A percentile compares a stretch with the other conserved stretches of the same genome.
These are phyloP conservation scores for Botrytis medusae DNA, from an alignment of 2,329 filamentous ascomycete genomes.

Conservation along the genomic window DNA sequence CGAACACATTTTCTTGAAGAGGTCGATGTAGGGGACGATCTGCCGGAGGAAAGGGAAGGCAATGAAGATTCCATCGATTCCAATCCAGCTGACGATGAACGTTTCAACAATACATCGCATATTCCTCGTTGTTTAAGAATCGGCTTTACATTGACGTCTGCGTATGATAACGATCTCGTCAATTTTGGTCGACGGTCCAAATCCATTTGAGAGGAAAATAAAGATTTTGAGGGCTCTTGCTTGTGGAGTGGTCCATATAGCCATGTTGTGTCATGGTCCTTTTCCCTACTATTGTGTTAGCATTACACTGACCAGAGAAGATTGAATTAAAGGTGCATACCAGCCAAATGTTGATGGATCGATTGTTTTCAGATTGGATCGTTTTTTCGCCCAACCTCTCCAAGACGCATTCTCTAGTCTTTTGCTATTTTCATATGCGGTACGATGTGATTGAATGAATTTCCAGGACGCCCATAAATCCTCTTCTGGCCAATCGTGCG, in stretches of 20 bases:
- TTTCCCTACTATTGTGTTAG: constrained; percentile 65
- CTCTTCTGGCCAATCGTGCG: constrained; percentile 92
- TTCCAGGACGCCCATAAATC: constrained; percentile 98
- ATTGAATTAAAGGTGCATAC: constrained; percentile 51
- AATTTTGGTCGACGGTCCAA: constrained; percentile 45
- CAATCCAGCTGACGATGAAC: constrained; percentile 68
- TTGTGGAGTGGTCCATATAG: constrained; percentile 90
- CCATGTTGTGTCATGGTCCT: constrained; percentile 97
- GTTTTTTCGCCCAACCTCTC: constrained; percentile 94
- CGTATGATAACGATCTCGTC: constrained; percentile 1
- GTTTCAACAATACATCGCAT: constrained; percentile 91
- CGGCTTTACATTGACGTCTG: constrained; percentile 56
- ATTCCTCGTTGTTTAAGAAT: constrained; percentile 96
- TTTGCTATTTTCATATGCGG: constrained; percentile 76
- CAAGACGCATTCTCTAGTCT: constrained; percentile 94
- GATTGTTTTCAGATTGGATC: constrained; percentile 82
- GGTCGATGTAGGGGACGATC: constrained; percentile 17
- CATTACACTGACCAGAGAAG: neutral
- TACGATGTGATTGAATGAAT: constrained; percentile 79
- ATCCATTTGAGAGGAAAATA: constrained; percentile 42
- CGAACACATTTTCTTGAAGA: constrained; percentile 20
- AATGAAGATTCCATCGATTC: neutral
- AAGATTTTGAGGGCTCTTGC: neutral
- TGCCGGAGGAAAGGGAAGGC: constrained; percentile 14
- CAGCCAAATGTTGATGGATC: constrained; percentile 92